Evolutionary conservation across 2,329 filamentous ascomycete genomes (phyloP), one percentile per base, ranked within the genome.

Genomic region (Exophiala spinifera): DNA sequence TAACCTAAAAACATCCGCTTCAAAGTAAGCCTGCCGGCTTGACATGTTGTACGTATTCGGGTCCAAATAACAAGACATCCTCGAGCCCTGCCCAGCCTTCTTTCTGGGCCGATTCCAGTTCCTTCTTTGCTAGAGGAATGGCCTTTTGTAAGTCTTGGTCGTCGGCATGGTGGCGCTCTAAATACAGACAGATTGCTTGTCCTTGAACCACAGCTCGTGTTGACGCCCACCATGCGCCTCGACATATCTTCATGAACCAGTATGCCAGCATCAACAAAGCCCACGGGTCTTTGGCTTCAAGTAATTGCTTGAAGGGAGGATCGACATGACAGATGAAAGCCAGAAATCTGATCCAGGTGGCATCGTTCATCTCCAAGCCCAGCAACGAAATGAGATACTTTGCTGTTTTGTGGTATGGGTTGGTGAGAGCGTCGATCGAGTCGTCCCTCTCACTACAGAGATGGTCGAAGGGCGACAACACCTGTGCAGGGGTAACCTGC

Each of bases 261-360:
- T 78, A 80, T 0, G 76, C 72, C n/a, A 84, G 65, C 33, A 85
- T 61, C 10, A 84, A 64, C 56, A 85, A 62, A 0, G 81, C 81
- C 23, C 74, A 69, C 0, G 76, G 67, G 42, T 85, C 81, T 56
- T 80, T 83, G 0, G 57, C 34, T 43, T 74, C 66, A 1, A 85
- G 62, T n/a, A 83, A 56, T 0, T 45, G 47, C 11, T 72, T 70
- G 60, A 76, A 83, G 3, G 69, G 67, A 0, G 70, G 64, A 15
- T 74, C 70, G 45, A 82, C 70, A 44, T 74, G 69, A 8, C 69
- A 68, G 28, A 81, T 60, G 61, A 83, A 81, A 1, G 68, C 63
- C 4, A 82, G 65, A 57, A 77, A 81, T 17, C 68, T 67, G 8
- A 79, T 44, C 15, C 76, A 64, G 11, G 71, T 79, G 1, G 70